Percentiles rank a stretch among this genome's conserved stretches.
Conservation (phyloP, 306 rosid genomes). For the Rubus idaeus region DNA sequence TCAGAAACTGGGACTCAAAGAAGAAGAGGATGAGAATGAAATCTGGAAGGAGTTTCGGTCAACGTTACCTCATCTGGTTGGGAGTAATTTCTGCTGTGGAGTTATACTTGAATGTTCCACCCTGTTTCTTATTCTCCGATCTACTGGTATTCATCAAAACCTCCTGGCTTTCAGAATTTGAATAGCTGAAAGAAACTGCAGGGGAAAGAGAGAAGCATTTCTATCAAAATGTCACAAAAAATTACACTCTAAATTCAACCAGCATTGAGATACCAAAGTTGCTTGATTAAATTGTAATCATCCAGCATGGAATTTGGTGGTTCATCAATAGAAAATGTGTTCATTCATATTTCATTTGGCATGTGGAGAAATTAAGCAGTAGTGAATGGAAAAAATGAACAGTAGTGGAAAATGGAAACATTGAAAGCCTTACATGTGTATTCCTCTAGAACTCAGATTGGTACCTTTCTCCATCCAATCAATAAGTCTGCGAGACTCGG, state of each 20-base stretch:
- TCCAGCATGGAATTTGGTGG: no score
- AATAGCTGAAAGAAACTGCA: constrained; percentile 87
- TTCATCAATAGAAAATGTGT: no score
- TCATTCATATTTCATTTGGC: not conserved
- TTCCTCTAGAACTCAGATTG: constrained; percentile 69
- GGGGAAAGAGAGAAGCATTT: not conserved
- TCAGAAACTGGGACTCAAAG: not conserved
- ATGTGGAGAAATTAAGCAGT: not conserved
- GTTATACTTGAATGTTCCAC: constrained; percentile 74
- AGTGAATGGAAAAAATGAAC: no score
- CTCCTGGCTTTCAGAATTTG: constrained; percentile 72
- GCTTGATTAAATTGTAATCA: no score
- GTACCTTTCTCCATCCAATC: constrained; percentile 98
- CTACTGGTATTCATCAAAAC: constrained; percentile 79
- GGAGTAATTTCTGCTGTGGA: constrained; percentile 76
- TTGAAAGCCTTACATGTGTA: constrained; percentile 61
- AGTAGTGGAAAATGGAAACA: no score
- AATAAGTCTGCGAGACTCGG: constrained; percentile 86
- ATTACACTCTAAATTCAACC: not conserved
- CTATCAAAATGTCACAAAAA: no score
- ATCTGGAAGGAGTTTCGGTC: not conserved
- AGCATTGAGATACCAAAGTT: no score
- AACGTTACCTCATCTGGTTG: constrained; percentile 72
- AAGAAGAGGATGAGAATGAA: not conserved
- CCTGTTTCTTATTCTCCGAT: constrained; percentile 73